Base-by-base conservation (phyloP, 129 eudicot genomes). In the Logfia minima region DNA sequence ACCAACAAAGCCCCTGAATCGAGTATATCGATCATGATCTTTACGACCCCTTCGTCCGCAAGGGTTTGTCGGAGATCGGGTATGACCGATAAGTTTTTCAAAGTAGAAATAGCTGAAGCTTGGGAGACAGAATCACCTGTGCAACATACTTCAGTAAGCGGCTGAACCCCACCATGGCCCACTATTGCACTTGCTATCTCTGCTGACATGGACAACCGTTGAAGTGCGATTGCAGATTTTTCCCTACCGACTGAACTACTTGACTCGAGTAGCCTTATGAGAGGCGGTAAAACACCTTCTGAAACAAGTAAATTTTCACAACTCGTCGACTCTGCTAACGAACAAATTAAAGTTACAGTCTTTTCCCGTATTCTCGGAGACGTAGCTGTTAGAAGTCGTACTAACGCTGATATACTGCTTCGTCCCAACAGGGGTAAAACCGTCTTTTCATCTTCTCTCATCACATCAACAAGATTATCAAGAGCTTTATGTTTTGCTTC, bases 211-310 rank as follows among this genome's bases (percentile, higher is more conserved):
- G 98, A 93, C 66, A 93, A 82, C 69, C 90, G 81, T 70, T 90
- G 97, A 52, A 93, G 96, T 19, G 97, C 83, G 62, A 93, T 90
- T 1, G 89, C 78, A n/a, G 98, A 93, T 79, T 89, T 87, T 75
- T 91, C 98, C 77, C 80, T 83, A 68, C 90, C 90, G 2, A 90
- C 85, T 13, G 88, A 73, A 52, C 93, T 87, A 34, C 98, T 97
- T 0, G 96, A 93, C 62, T 93, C 97, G 13, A 87, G 82, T 28
- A 93, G 83, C 85, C 97, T 79, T 55, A 91, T 87, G 0, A 93
- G 90, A 24, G 97, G 93, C 5, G 97, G 96, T 41, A 93, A 86
- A 75, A 85, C 93, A 9, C 92, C 96, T 83, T 93, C 98, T 2
- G 95, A 83, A n/a, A 90, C 97, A 9, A 93, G 97, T 94, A 89